phyloP scores from a whole-genome alignment of 75 land plant species.

The Isoetes taiwanensis region DNA sequence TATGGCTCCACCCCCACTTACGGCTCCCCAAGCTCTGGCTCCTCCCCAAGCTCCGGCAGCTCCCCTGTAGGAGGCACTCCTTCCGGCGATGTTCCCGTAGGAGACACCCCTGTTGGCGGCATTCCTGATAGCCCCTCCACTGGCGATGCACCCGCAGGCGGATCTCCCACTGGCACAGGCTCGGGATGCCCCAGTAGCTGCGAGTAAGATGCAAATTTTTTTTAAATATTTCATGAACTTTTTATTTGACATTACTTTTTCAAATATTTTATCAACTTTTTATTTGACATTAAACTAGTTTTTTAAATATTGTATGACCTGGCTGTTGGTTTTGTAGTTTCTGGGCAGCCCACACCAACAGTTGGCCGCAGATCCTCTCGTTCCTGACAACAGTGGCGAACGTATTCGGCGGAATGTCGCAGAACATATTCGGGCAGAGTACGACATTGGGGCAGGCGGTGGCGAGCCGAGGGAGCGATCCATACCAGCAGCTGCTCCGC shows the following conservation, averaged over 20 bases:
- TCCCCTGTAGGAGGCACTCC: not conserved
- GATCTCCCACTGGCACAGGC: not conserved
- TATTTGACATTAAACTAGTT: too few species aligned
- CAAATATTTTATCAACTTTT: not conserved
- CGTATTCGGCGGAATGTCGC: not conserved
- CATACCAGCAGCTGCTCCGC: not conserved
- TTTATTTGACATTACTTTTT: not conserved
- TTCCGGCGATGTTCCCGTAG: not conserved
- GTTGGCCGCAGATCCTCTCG: not conserved
- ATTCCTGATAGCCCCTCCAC: not conserved
- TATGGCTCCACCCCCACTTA: not conserved
- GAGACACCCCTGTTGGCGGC: not conserved
- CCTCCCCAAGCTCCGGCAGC: not conserved
- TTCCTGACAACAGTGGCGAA: not conserved
- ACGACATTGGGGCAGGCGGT: not conserved
- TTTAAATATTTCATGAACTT: not conserved
- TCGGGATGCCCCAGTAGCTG: slow-evolving; percentile 2
- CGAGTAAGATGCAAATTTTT: not conserved
- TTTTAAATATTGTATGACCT: not conserved
- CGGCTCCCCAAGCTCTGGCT: not conserved
- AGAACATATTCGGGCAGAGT: not conserved
- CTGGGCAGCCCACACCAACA: slow-evolving; percentile 2
- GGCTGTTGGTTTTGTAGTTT: not conserved
- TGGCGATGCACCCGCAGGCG: too few species aligned
- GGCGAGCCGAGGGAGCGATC: not conserved